Percentiles rank a stretch among this genome's conserved stretches.
These are phyloP conservation scores for Kandelia obovata DNA, from an alignment of 345 rosid genomes.

Conservation along the genomic window DNA sequence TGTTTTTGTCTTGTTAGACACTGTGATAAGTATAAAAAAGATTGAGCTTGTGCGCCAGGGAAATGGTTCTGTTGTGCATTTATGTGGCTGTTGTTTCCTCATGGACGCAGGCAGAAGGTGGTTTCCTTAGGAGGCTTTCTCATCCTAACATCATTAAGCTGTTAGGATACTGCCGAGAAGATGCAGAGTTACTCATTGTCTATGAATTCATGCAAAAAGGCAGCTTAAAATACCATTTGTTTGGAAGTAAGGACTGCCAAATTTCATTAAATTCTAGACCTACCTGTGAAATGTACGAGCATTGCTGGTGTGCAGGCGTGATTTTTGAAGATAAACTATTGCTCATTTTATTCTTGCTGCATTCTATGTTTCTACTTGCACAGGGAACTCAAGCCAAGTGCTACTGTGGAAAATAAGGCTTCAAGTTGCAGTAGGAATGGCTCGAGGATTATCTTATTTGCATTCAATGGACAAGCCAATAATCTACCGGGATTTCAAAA, in stretches of 20 bases:
- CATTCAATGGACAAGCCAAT: slow-evolving; percentile 1
- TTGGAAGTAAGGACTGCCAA: slow-evolving; percentile 11
- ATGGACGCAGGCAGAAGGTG: background rate
- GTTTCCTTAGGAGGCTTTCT: slow-evolving; percentile 6
- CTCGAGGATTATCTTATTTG: background rate
- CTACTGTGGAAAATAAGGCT: background rate
- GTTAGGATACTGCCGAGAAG: slow-evolving; percentile 13
- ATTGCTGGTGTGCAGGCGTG: no score
- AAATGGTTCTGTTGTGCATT: no score
- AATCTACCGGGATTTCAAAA: slow-evolving; percentile 2
- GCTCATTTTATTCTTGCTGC: no score
- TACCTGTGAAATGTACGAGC: background rate
- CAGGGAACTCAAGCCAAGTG: background rate
- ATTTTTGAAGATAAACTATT: no score
- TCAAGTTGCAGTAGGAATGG: slow-evolving; percentile 1
- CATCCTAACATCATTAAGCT: slow-evolving; percentile 21
- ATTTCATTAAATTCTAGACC: background rate
- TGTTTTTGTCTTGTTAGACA: background rate
- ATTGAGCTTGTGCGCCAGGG: no score
- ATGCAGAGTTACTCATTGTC: slow-evolving; percentile 5
- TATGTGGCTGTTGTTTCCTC: background rate
- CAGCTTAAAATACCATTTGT: slow-evolving; percentile 14
- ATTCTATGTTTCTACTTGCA: background rate
- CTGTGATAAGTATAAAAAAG: background rate
- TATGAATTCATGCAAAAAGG: slow-evolving; percentile 23